Evolutionary conservation across 768 basidiomycete species (phyloP), one percentile per base, ranked within the genome.

Genomic region (Leucosporidium creatinivorum): DNA sequence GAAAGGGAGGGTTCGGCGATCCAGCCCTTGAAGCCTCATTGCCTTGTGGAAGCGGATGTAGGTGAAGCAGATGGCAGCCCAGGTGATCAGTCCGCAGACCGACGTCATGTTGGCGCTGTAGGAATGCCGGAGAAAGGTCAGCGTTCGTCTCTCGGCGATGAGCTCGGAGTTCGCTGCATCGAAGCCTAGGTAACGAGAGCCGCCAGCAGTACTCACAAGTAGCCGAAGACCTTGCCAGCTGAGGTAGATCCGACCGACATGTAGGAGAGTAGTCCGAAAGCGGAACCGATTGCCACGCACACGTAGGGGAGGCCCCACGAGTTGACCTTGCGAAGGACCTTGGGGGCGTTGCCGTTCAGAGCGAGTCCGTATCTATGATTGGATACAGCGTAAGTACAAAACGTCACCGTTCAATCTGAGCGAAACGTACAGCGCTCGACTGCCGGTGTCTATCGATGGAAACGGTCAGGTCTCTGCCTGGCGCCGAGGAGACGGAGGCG

Each of bases 1-100:
- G 77, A 76, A 81, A 36, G 77, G 76, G 26, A 80, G 72, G 47
- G 73, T 70, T 65, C 75, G 76, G n/a, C 84, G 81, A 68, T 83
- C 85, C 85, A 78, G 76, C 19, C 76, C 77, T 60, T 80, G 79
- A 7, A 61, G 63, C 67, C 76, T 76, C 39, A 65, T 59, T 44
- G 61, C 57, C 17, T 18, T 57, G 39, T 60, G 62, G 31, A 72
- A 64, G n/a, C 67, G 50, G 30, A 74, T 69, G 76, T 90, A 69
- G 49, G 62, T 68, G 25, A 21, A 12, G 49, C 31, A 39, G 60
- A 68, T 66, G 19, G 57, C 50, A 15, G 36, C 51, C 67, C 70
- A 68, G 21, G 70, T 68, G 54, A 68, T 52, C 23, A 72, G 25
- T 58, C 70, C 67, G 39, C 68, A 65, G 44, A 62, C 64, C 6